Evolutionary conservation across 2,329 filamentous ascomycete species (phyloP), one percentile per base, ranked within the genome.

Genomic region (Epichloe baconii): DNA sequence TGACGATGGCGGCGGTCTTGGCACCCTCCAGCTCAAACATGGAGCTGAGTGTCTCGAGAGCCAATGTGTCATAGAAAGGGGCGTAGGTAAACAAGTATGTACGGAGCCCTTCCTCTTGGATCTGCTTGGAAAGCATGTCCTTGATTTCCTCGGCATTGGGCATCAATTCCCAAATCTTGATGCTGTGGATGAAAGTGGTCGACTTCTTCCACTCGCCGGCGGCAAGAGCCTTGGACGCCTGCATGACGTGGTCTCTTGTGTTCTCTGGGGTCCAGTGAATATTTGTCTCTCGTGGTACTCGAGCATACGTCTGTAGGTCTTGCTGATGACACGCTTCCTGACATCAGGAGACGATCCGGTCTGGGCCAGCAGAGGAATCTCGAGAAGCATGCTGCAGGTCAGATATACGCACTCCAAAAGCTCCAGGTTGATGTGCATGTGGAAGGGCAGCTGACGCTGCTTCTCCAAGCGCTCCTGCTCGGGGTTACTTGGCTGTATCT

Each of bases 371-470:
- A 97, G 83, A 54, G 93, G 93, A 56, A 98, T 97, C 74, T 98
- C 93, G 52, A 98, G 81, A 58, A 98, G 85, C 93, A 98, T 98
- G 72, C 89, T 96, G 76, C 91, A 97, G 48, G 93, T 97, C 53
- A 98, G 80, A 74, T 98, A 98, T 55, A 97, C 91, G 65, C 93
- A 97, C 75, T 98, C 93, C 40, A 98, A 80, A 51, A 98, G 81
- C 70, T 98, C 93, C 49, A 98, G 80, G 77, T 98, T 98, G 77
- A 98, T 98, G 79, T 98, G 93, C 89, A 98, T 96, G 76, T 98
- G 93, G 83, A 98, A 98, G 38, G 93, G 93, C 59, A 98, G 80
- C 73, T 98, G 93, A 62, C 93, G 85, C 73, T 97, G 91, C 67
- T 93, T 88, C 76, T 98, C 93, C 40, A 97, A 79, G 58, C 91